Evolutionary conservation across 345 rosid species (phyloP).

Genomic region (Rubroshorea leprosula): DNA sequence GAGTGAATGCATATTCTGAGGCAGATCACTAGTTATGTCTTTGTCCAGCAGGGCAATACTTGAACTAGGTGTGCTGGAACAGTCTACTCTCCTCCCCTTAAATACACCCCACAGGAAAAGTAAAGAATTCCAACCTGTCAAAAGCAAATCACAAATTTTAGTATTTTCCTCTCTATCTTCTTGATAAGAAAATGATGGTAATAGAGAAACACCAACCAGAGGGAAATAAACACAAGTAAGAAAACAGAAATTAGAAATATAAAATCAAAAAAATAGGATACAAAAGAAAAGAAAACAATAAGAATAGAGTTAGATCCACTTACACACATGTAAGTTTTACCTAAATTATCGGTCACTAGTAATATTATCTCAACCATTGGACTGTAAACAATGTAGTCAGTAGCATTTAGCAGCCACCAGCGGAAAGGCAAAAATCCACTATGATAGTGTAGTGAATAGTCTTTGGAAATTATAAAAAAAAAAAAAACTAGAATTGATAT

Average conservation of each 20-base stretch:
- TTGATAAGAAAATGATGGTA: neutral
- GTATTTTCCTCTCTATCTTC: neutral
- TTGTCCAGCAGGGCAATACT: constrained; percentile 24
- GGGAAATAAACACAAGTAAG: neutral
- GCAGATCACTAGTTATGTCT: constrained; percentile 22
- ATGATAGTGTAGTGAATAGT: no score
- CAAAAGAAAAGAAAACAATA: no score
- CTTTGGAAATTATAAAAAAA: no score
- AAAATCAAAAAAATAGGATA: no score
- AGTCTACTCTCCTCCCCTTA: constrained; percentile 47
- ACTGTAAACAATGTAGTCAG: no score
- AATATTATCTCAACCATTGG: no score
- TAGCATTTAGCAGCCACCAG: no score
- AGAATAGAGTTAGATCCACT: no score
- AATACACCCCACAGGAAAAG: constrained; percentile 94
- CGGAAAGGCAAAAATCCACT: no score
- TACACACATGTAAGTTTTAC: no score
- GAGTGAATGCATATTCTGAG: constrained; percentile 30
- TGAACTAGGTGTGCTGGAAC: constrained; percentile 26
- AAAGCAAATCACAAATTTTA: constrained; percentile 8
- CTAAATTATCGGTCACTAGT: no score
- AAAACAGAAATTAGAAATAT: neutral
- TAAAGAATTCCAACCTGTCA: constrained; percentile 90
- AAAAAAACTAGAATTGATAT: no score
- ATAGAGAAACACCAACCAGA: neutral